Conservation (phyloP, 2,329 filamentous ascomycete species). For the Verticillium klebahnii region DNA sequence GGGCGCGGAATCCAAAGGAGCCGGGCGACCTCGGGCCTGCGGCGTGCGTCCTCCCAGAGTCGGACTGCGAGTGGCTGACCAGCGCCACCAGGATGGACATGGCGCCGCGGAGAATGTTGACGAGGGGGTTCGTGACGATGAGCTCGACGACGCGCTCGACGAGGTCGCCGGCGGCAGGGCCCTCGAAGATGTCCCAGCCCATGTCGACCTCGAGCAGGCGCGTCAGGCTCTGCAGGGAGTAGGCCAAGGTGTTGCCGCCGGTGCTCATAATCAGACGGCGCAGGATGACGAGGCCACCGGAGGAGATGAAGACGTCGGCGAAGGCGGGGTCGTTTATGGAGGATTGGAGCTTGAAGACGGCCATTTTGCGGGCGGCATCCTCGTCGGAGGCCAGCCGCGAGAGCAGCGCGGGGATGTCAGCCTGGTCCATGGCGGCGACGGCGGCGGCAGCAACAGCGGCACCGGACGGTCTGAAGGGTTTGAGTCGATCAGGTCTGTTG, state of each 20-base stretch:
- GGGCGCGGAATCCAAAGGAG: slow-evolving; percentile 79
- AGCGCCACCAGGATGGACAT: slow-evolving; percentile 96
- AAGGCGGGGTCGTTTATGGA: slow-evolving; percentile 95
- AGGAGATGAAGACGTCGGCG: slow-evolving; percentile 91
- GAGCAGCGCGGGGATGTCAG: slow-evolving; percentile 61
- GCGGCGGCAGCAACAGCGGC: neutral
- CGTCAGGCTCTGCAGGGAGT: slow-evolving; percentile 84
- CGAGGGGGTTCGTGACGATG: slow-evolving; percentile 89
- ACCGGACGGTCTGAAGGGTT: neutral
- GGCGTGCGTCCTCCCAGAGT: slow-evolving; percentile 24
- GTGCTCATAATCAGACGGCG: slow-evolving; percentile 79
- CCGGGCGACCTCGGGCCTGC: slow-evolving; percentile 40
- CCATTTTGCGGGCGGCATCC: slow-evolving; percentile 96
- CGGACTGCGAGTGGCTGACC: slow-evolving; percentile 75
- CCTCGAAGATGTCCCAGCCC: slow-evolving; percentile 87
- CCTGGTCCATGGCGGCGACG: slow-evolving; percentile 52
- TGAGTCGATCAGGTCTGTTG: neutral
- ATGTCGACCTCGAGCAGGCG: slow-evolving; percentile 92
- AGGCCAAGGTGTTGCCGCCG: slow-evolving; percentile 90
- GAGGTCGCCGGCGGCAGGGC: slow-evolving; percentile 57
- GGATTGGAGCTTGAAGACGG: slow-evolving; percentile 94
- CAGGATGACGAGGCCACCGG: slow-evolving; percentile 77
- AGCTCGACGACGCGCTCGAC: slow-evolving; percentile 80
- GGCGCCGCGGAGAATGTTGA: slow-evolving; percentile 94
- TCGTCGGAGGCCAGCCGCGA: slow-evolving; percentile 64